These are phyloP conservation scores for Oropetium thomaeum DNA, from an alignment of 176 grass and related monocot species.

Conservation along the genomic window DNA sequence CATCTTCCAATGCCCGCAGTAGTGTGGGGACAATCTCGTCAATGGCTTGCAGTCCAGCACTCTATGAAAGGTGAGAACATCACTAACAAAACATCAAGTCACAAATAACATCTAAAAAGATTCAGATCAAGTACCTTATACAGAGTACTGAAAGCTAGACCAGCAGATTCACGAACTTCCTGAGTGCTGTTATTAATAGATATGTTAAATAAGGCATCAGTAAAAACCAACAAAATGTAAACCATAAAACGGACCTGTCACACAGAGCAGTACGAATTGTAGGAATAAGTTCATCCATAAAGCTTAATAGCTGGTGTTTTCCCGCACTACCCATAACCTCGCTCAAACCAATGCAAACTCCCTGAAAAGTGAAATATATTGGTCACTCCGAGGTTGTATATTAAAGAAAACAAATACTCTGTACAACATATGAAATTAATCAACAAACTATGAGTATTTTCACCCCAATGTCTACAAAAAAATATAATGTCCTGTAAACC, in stretches of 20 bases:
- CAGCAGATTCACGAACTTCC: slow-evolving; percentile 98
- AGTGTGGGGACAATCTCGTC: slow-evolving; percentile 98
- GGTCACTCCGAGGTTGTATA: slow-evolving; percentile 10
- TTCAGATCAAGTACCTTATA: slow-evolving; percentile 67
- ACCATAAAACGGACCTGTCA: slow-evolving; percentile 72
- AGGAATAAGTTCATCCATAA: slow-evolving; percentile 93
- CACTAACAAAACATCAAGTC: slow-evolving; percentile 5
- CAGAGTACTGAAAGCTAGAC: slow-evolving; percentile 95
- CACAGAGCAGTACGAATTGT: slow-evolving; percentile 97
- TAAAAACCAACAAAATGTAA: slow-evolving; percentile 26
- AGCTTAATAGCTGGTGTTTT: slow-evolving; percentile 88
- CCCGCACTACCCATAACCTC: slow-evolving; percentile 97
- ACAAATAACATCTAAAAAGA: slow-evolving; percentile 27
- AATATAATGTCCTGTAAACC: slow-evolving; percentile 15
- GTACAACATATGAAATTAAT: not conserved
- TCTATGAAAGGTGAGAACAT: slow-evolving; percentile 48
- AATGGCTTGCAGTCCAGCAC: slow-evolving; percentile 96
- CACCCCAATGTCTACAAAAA: slow-evolving; percentile 4
- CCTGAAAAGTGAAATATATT: slow-evolving; percentile 47
- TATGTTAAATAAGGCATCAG: slow-evolving; percentile 22
- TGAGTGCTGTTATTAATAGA: slow-evolving; percentile 51
- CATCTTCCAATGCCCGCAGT: slow-evolving; percentile 84
- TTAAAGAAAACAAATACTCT: slow-evolving; percentile 11
- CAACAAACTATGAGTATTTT: slow-evolving; percentile 8
- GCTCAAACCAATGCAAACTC: slow-evolving; percentile 99